Conservation (phyloP, 208 protist species). For the Trichomonas tenax region DNA sequence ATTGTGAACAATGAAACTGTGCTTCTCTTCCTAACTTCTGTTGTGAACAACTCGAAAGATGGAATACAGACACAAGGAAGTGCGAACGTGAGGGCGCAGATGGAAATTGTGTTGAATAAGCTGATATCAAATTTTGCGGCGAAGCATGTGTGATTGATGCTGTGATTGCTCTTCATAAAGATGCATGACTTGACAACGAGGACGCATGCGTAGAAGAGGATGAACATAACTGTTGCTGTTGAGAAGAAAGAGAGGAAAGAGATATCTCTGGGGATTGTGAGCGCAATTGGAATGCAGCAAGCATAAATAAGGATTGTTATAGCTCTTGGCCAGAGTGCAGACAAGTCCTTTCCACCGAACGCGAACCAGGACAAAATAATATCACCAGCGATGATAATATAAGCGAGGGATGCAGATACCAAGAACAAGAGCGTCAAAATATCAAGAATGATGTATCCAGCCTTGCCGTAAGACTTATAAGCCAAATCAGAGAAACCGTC, state of each 20-base stretch:
- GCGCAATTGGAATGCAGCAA: not conserved
- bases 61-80: not conserved
- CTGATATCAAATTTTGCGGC: not conserved
- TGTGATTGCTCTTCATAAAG: not conserved
- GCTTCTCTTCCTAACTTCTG: not conserved
- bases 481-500: not conserved
- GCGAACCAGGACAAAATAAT: not conserved
- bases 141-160: not conserved
- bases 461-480: not conserved
- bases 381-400: not conserved
- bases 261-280: not conserved
- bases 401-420: not conserved
- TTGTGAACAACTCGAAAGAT: not conserved
- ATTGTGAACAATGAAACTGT: not conserved
- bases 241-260: not conserved
- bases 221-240: not conserved
- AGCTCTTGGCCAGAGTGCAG: not conserved
- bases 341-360: not conserved
- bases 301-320: not conserved
- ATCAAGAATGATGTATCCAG: not conserved
- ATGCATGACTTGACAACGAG: not conserved
- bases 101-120: not conserved
- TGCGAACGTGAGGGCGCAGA: not conserved
- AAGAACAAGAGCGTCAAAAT: not conserved
- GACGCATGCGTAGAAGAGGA: not conserved